A percentile compares a stretch with the other conserved stretches of the same genome.
phyloP scores from a whole-genome alignment of 345 rosid species.

The Lumnitzera racemosa region DNA sequence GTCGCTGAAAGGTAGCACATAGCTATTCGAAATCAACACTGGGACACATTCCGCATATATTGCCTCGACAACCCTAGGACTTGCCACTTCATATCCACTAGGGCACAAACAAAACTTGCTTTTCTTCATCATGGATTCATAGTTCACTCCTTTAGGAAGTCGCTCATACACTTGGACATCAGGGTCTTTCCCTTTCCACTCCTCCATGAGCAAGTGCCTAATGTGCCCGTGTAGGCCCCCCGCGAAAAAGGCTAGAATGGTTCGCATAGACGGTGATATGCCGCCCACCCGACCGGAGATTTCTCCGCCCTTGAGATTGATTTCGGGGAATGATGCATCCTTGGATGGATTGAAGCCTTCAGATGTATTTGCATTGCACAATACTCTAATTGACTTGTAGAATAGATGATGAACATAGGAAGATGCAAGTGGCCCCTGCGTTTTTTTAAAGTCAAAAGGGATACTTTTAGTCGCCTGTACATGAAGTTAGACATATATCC shows the following conservation, averaged over 20 bases:
- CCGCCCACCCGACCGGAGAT: conserved; percentile 37
- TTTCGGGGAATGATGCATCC: conserved; percentile 69
- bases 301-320: conserved; percentile 53
- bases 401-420: conserved; percentile 49
- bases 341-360: conserved; percentile 69
- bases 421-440: conserved; percentile 59
- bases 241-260: conserved; percentile 60
- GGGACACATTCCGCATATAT: conserved; percentile 63
- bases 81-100: conserved; percentile 49
- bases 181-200: conserved; percentile 51
- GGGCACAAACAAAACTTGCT: conserved; percentile 64
- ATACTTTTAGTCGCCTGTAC: neutral
- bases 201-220: conserved; percentile 36
- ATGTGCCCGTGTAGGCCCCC: conserved; percentile 67
- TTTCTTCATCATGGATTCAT: conserved; percentile 37
- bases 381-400: conserved; percentile 59
- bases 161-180: conserved; percentile 49
- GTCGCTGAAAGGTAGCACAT: conserved; percentile 48
- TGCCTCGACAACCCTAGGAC: conserved; percentile 56
- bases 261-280: conserved; percentile 29
- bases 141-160: conserved; percentile 31
- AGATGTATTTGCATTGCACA: conserved; percentile 76
- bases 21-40: conserved; percentile 44
- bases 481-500: too few relatives aligned
- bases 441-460: neutral